These are phyloP conservation scores for Phytopythium ostracodes DNA, from an alignment of 352 stramenopile species.

Conservation along the genomic window DNA sequence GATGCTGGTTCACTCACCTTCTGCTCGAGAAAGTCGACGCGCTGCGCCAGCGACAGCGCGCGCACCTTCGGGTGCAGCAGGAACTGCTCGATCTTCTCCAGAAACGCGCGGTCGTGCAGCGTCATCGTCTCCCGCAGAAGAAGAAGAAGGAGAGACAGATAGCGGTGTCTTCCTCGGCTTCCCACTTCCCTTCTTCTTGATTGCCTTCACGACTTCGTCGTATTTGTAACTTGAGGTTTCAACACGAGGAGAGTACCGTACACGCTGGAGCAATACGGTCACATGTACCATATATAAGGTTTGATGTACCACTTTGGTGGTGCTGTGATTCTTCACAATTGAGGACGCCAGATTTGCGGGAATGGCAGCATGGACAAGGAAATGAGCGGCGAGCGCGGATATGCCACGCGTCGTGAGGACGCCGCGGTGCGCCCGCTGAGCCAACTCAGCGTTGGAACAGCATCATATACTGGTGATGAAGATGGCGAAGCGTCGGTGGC, in stretches of 20 bases:
- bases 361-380: background rate
- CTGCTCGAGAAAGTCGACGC: slow-evolving; percentile 71
- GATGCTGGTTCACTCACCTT: slow-evolving; percentile 23
- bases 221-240: background rate
- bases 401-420: background rate
- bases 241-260: background rate
- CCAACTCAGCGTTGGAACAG: background rate
- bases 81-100: slow-evolving; percentile 66
- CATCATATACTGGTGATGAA: background rate
- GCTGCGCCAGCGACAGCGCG: slow-evolving; percentile 56
- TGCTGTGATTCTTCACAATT: background rate
- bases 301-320: background rate
- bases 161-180: too few relatives aligned
- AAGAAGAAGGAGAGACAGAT: background rate
- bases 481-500: background rate
- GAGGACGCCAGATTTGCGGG: background rate
- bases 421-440: background rate
- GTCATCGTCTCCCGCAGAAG: slow-evolving; percentile 13
- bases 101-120: slow-evolving; percentile 23
- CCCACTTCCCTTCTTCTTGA: too few relatives aligned
- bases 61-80: slow-evolving; percentile 62
- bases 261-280: background rate
- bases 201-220: slow-evolving; percentile 3
- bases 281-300: background rate
- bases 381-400: background rate